Base-by-base conservation (phyloP, 2,329 filamentous ascomycete genomes). In the Colletotrichum paranaense region DNA sequence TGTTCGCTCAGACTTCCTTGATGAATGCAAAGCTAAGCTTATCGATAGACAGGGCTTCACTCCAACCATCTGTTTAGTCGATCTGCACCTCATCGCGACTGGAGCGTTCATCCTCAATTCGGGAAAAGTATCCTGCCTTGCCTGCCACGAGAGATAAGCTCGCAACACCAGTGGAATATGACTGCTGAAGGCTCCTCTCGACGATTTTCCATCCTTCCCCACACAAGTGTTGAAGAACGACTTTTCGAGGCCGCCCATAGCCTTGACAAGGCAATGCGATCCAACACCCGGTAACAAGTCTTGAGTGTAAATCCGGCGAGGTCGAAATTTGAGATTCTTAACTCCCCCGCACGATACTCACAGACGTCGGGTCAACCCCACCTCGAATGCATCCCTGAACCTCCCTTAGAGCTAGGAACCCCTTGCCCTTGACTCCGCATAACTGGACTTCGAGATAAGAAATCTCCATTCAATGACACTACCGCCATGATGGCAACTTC, bases 381-480 rank as follows among this genome's bases (percentile, higher is more conserved):
- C 55, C 30, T 3, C 53, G 4, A 30, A 53, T 32, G 14, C 28
- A 16, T 46, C 38, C 30, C 24, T 56, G 49, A 19, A 46, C 22
- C 53, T 30, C 28, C 53, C 26, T 6, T 3, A 19, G 26, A 30
- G 42, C 24, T 30, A 46, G 49, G 19, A 35, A 16, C 35, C 19
- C 38, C 58, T 16, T 14, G 30, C 14, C 6, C 9, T 24, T 19
- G 42, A 42, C 46, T 16, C 38, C 58, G 57, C 11, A 22, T 38
- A 12, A 42, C 19, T 49, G 38, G 28, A n/a, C 65, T 42, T 38
- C 14, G 19, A 62, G 69, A 72, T 72, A 72, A 68, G 35, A 26
- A 42, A 7, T 9, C 12, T 22, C 28, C 49, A 38, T 22, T 35
- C 8, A 32, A 24, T 11, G 5, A 35, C 32, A 35, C 8, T 1